Evolutionary conservation across 192 early-diverging fungal species (phyloP).

Genomic region (Podochytrium sp.): DNA sequence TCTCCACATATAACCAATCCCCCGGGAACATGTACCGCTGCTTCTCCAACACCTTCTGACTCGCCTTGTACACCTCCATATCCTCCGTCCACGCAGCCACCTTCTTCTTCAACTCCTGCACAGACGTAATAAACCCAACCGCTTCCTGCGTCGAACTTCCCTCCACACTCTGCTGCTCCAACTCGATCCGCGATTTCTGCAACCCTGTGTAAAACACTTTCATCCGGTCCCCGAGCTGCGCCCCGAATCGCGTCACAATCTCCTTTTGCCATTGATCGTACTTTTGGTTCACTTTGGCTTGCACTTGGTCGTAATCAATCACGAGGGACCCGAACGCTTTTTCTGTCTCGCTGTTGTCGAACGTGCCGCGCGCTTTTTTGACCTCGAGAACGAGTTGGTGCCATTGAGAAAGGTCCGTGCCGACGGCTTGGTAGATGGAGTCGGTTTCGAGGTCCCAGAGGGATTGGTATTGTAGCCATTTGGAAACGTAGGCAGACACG

Average conservation of each 20-base stretch:
- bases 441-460: constrained; percentile 96
- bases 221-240: constrained; percentile 79
- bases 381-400: constrained; percentile 93
- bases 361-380: constrained; percentile 89
- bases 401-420: constrained; percentile 90
- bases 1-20: constrained; percentile 95
- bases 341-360: constrained; percentile 93
- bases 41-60: constrained; percentile 90
- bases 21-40: constrained; percentile 93
- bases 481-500: constrained; percentile 82
- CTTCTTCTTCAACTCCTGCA: constrained; percentile 92
- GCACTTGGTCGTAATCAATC: constrained; percentile 97
- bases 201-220: constrained; percentile 76
- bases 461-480: constrained; percentile 98
- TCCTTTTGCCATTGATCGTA: constrained; percentile 99
- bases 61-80: constrained; percentile 86
- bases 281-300: constrained; percentile 94
- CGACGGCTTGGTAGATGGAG: constrained; percentile 79
- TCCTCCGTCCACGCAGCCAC: constrained; percentile 76
- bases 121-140: constrained; percentile 92
- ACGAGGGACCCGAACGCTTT: constrained; percentile 86
- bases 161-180: constrained; percentile 88
- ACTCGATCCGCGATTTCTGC: constrained; percentile 74
- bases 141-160: constrained; percentile 86
- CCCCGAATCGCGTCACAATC: constrained; percentile 89